Evolutionary conservation across 345 rosid genomes (phyloP), one percentile per base, ranked within the genome.

Genomic region (Heritiera littoralis): DNA sequence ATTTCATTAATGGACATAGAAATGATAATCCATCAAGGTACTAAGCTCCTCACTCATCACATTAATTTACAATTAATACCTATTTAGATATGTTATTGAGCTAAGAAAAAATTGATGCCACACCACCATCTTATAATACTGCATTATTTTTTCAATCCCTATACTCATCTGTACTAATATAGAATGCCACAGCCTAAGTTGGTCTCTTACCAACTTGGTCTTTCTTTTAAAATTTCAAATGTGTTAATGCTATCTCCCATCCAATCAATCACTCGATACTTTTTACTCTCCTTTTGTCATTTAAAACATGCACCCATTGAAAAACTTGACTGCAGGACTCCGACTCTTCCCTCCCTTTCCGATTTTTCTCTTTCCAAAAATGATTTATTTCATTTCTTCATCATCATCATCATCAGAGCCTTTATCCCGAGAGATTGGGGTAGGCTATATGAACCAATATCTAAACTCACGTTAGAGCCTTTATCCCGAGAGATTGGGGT

Each of bases 191-290:
- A 48, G 55, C 56, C 56, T 46, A 69, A 69, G 56, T 23, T 6
- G 56, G 40, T 46, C 28, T 18, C n/a, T 20, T 46, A 46, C 40
- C 20, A 28, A 28, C 18, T 28, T 70, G 74, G 43, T 17, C 20
- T 51, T 43, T 3, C 60, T n/a, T n/a, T 51, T 51, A 51, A 49
- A 69, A 69, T 48, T 51, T 71, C 23, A 52, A 71, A 71, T 6
- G 60, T 51, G 59, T 71, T 71, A 46, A 70, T 45, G 58, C 7
- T 48, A 70, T 23, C 30, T 52, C 58, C 49, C n/a, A 70, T 70
- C 12, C 58, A 28, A 14, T 28, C 74, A 48, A 48, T 70, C 58
- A 23, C 41, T 13, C 41, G 48, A 41, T 48, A 48, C 41, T 15
- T 49, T 23, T 23, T 49, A 70, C 38, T 3, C 38, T 35, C 38